Conservation (phyloP, 106 monocot genomes). For the Phalaenopsis aphrodite region DNA sequence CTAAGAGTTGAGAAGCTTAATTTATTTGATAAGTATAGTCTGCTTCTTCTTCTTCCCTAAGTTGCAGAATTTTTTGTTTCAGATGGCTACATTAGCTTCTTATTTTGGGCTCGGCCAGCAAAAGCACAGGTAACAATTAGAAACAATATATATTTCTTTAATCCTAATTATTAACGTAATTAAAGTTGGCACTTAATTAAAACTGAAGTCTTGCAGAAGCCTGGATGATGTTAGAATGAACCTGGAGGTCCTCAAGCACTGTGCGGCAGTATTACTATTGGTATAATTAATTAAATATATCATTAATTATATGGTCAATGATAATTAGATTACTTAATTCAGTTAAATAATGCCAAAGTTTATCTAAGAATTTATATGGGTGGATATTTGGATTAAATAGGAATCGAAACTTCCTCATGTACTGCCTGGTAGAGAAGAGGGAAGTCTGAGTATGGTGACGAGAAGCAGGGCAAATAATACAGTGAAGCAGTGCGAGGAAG, state of each 20-base stretch:
- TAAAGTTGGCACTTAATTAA: background rate
- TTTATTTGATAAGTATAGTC: no score
- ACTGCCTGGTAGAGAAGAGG: slow-evolving; percentile 19
- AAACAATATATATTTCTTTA: background rate
- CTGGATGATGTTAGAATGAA: slow-evolving; percentile 90
- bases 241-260: slow-evolving; percentile 90
- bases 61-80: slow-evolving; percentile 2
- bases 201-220: slow-evolving; percentile 34
- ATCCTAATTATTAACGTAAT: background rate
- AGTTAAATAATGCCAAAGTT: no score
- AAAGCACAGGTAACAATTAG: slow-evolving; percentile 56
- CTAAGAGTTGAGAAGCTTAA: no score
- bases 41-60: no score
- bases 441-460: slow-evolving; percentile 34
- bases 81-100: slow-evolving; percentile 94
- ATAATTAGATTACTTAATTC: no score
- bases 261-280: slow-evolving; percentile 74
- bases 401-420: slow-evolving; percentile 70
- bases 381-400: slow-evolving; percentile 16
- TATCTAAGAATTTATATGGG: no score
- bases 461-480: slow-evolving; percentile 50
- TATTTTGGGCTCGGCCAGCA: slow-evolving; percentile 85
- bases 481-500: slow-evolving; percentile 30
- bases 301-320: no score
- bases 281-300: slow-evolving; percentile 12